These are phyloP conservation scores for Amesomyces nigricolor DNA, from an alignment of 2,329 filamentous ascomycete species.

Conservation along the genomic window DNA sequence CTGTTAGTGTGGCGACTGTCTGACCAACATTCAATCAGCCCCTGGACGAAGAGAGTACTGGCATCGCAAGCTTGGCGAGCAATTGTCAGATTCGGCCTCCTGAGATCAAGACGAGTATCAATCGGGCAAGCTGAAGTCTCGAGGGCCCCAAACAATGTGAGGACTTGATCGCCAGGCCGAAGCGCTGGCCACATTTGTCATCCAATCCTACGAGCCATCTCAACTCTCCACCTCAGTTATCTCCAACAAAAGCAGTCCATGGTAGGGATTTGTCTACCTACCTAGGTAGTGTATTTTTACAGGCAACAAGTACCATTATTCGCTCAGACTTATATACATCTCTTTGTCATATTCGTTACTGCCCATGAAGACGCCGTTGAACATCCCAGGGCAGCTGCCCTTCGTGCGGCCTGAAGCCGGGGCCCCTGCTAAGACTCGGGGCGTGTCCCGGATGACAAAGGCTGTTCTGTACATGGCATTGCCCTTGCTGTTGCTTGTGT, in stretches of 20 bases:
- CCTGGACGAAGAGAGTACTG: too few relatives aligned
- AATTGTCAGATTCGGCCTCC: too few relatives aligned
- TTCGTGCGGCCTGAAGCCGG: neutral
- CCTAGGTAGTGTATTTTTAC: neutral
- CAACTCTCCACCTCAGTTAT: neutral
- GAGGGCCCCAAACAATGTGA: too few relatives aligned
- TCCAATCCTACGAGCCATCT: neutral
- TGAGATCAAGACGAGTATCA: too few relatives aligned
- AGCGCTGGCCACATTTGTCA: neutral
- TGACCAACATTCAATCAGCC: too few relatives aligned
- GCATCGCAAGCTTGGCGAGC: too few relatives aligned
- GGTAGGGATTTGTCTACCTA: too few relatives aligned
- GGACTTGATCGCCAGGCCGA: neutral
- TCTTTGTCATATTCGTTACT: neutral
- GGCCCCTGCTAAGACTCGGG: neutral
- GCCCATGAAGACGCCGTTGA: slow-evolving; percentile 7
- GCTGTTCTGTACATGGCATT: slow-evolving; percentile 6
- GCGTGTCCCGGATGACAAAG: neutral
- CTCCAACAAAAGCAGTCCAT: neutral
- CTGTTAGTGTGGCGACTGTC: too few relatives aligned
- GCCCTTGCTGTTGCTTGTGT: slow-evolving; percentile 23
- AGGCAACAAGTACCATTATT: neutral
- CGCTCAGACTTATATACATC: neutral
- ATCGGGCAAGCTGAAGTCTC: neutral
- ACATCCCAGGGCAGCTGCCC: neutral